Evolutionary conservation across 371 early-diverging fungal species (phyloP).

Genomic region (Lichtheimia hyalospora): DNA sequence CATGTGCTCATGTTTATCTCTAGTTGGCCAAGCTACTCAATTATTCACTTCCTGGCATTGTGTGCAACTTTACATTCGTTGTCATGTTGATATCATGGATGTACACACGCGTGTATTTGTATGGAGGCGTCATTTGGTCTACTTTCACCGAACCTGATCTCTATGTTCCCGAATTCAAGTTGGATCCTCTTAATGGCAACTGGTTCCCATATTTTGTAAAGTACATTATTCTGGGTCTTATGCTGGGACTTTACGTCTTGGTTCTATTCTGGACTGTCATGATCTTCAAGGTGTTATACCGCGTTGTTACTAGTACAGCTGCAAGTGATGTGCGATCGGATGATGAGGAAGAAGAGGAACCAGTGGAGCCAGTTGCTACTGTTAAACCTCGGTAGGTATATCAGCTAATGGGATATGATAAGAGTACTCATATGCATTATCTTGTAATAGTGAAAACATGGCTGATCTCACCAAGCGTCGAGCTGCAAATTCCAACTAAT

Average conservation of each 20-base stretch:
- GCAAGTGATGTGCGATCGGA: conserved; percentile 69
- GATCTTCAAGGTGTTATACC: conserved; percentile 61
- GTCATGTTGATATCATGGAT: conserved; percentile 72
- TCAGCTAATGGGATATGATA: too few relatives aligned
- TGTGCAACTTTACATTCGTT: conserved; percentile 63
- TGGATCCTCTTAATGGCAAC: conserved; percentile 44
- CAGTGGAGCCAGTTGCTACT: neutral
- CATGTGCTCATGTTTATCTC: neutral
- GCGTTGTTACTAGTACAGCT: conserved; percentile 53
- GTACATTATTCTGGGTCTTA: conserved; percentile 48
- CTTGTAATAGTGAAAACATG: too few relatives aligned
- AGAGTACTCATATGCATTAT: too few relatives aligned
- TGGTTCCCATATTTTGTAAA: conserved; percentile 53
- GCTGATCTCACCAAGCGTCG: conserved; percentile 1
- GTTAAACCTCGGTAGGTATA: neutral
- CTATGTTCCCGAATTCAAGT: conserved; percentile 38
- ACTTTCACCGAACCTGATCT: conserved; percentile 45
- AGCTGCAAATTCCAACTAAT: neutral
- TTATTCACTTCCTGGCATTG: conserved; percentile 44
- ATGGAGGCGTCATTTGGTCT: conserved; percentile 50
- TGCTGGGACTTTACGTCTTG: conserved; percentile 43
- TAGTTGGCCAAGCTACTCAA: conserved; percentile 65
- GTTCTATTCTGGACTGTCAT: conserved; percentile 66
- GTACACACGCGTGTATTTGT: conserved; percentile 67
- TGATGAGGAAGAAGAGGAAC: conserved; percentile 51